Evolutionary conservation across 176 grass and related monocot genomes (phyloP).

Genomic region (Bolboschoenus planiculmis): DNA sequence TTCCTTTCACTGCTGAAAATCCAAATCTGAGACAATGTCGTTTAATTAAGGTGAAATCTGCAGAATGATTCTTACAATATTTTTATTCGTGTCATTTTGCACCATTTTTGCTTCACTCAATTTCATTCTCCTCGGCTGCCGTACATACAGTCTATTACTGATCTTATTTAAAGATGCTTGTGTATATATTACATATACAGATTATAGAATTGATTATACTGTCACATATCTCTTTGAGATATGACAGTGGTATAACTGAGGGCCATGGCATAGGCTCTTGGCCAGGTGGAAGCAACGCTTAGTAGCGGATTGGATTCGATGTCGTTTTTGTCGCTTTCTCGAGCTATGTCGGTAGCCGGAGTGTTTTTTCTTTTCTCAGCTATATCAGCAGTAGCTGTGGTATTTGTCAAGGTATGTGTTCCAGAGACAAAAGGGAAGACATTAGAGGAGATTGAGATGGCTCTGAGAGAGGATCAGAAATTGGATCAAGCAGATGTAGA

Average conservation of each 20-base stretch:
- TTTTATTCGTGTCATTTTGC: conserved; percentile 47
- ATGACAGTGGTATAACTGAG: conserved; percentile 60
- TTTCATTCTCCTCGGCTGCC: conserved; percentile 52
- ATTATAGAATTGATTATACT: no score
- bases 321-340: conserved; percentile 71
- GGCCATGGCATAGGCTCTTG: conserved; percentile 73
- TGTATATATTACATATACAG: no score
- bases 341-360: conserved; percentile 51
- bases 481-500: conserved; percentile 43
- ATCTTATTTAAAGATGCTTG: not conserved
- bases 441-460: conserved; percentile 70
- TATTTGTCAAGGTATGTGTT: conserved; percentile 59
- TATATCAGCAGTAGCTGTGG: conserved; percentile 44
- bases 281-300: conserved; percentile 56
- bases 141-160: conserved; percentile 20
- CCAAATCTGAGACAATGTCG: no score
- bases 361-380: conserved; percentile 57
- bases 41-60: no score
- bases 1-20: no score
- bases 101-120: conserved; percentile 68
- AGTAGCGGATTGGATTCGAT: conserved; percentile 70
- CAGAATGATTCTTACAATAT: no score
- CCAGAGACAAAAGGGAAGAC: conserved; percentile 86
- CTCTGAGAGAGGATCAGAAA: conserved; percentile 45
- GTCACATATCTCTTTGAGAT: no score